phyloP scores from a whole-genome alignment of 2,329 filamentous ascomycete genomes.

The Blastomyces gilchristii region DNA sequence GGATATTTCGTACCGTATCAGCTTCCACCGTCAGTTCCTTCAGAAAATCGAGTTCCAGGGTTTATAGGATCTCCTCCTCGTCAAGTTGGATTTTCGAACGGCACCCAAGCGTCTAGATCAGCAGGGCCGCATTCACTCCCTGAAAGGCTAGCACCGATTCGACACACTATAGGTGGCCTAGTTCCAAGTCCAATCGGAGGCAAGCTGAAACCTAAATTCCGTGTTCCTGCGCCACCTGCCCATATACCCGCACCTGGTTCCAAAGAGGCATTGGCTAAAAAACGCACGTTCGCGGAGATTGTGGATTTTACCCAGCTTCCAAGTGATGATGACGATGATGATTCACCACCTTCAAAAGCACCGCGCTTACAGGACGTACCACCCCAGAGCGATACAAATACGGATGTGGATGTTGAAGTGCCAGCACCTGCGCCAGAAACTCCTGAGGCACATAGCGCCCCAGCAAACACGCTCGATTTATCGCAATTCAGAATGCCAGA shows the following conservation, averaged over 20 bases:
- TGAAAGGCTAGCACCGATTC: neutral
- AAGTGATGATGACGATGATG: constrained; percentile 42
- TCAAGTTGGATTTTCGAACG: neutral
- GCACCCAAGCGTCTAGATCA: neutral
- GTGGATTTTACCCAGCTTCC: constrained; percentile 41
- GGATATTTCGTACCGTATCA: neutral
- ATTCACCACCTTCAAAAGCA: constrained; percentile 24
- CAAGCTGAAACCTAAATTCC: constrained; percentile 6
- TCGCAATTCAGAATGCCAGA: constrained; percentile 7
- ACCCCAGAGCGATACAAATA: constrained; percentile 4
- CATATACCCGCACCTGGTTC: constrained; percentile 24
- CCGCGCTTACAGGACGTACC: constrained; percentile 9
- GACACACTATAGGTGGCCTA: neutral
- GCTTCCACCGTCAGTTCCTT: neutral
- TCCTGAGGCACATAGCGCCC: neutral
- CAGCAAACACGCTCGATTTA: constrained; percentile 4
- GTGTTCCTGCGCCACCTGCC: constrained; percentile 1
- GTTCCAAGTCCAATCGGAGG: neutral
- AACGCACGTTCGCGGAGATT: constrained; percentile 45
- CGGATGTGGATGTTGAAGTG: constrained; percentile 2
- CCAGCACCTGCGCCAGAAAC: neutral
- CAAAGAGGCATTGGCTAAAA: constrained; percentile 48
- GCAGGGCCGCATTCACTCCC: neutral
- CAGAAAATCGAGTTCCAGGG: constrained; percentile 1
- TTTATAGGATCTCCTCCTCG: neutral